Evolutionary conservation across 2,329 filamentous ascomycete species (phyloP), one percentile per base, ranked within the genome.

Genomic region (Pseudocercospora pini-densiflorae): DNA sequence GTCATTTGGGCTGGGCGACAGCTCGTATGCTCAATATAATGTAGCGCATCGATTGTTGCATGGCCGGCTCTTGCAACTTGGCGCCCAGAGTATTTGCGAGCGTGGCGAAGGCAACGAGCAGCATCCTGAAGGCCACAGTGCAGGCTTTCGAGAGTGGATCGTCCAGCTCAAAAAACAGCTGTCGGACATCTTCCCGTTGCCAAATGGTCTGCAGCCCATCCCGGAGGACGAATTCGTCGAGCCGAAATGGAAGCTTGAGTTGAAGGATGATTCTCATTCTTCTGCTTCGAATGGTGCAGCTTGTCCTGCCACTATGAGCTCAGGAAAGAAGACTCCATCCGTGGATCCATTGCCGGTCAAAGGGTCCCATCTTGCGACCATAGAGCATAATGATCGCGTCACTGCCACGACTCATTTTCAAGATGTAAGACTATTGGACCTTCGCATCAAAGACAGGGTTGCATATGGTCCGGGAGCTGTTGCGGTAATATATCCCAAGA

Each of bases 11-110:
- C 85, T 98, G 0, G 95, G 95, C 0, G 95, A 99, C 79, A 97
- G 92, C 75, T 97, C 94, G 1, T 99, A 99, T 83, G 86, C 91
- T 63, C 94, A 96, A 90, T 95, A 83, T 70, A 99, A 99, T 81
- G 97, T 92, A 88, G 93, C 94, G 19, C 91, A 92, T 54, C 88
- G 93, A 59, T 97, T 97, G 79, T 84, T 99, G 54, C 89, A 93
- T 74, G 94, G 93, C 73, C 88, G 95, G 16, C 83, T 99, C 36
- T 79, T 90, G 43, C 93, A 97, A 77, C 86, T 99, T 0, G 94
- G 94, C 1, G 95, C 92, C 2, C 84, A 84, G 49, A 87, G 92
- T 57, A 87, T 95, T 68, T 91, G 91, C 73, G 88, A 90, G 47
- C 84, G 89, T 43, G 95, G 92, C 12, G 95, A 99, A 79, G 93